These are phyloP conservation scores for Prunus mongolica DNA, from an alignment of 306 rosid species.

Conservation along the genomic window DNA sequence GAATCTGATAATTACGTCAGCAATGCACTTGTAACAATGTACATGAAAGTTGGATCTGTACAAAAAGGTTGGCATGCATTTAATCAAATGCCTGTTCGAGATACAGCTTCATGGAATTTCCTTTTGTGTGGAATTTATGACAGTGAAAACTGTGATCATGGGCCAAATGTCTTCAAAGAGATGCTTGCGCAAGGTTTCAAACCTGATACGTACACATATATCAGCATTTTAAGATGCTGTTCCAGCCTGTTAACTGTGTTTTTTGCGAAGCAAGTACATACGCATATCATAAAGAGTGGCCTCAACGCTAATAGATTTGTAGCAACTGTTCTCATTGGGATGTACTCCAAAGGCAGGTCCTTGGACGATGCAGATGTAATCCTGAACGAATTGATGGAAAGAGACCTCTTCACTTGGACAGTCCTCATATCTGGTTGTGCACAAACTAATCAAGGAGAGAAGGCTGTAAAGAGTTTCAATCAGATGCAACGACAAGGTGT, in stretches of 20 bases:
- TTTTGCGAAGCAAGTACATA: conserved; percentile 27
- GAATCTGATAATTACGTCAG: conserved; percentile 12
- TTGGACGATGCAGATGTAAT: conserved; percentile 23
- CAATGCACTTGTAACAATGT: conserved; percentile 24
- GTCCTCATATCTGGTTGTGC: conserved; percentile 17
- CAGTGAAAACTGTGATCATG: not conserved
- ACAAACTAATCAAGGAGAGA: conserved; percentile 6
- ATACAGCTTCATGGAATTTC: conserved; percentile 27
- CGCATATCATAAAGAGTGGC: conserved; percentile 16
- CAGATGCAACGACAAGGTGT: conserved; percentile 29
- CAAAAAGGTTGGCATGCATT: conserved; percentile 9
- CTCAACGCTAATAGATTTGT: conserved; percentile 7
- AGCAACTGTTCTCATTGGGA: conserved; percentile 25
- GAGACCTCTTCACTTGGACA: conserved; percentile 31
- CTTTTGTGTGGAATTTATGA: conserved; percentile 19
- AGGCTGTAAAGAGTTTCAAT: conserved; percentile 14
- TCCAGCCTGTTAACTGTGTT: conserved; percentile 8
- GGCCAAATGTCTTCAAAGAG: conserved; percentile 1
- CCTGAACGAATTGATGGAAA: conserved; percentile 12
- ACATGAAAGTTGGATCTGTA: conserved; percentile 22
- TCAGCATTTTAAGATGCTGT: conserved; percentile 21
- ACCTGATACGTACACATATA: conserved; percentile 20
- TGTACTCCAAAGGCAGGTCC: conserved; percentile 21
- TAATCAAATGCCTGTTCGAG: conserved; percentile 13
- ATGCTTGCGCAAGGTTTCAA: conserved; percentile 15